Conservation (phyloP, 805 yeast genomes). For the Saturnispora hagleri region DNA sequence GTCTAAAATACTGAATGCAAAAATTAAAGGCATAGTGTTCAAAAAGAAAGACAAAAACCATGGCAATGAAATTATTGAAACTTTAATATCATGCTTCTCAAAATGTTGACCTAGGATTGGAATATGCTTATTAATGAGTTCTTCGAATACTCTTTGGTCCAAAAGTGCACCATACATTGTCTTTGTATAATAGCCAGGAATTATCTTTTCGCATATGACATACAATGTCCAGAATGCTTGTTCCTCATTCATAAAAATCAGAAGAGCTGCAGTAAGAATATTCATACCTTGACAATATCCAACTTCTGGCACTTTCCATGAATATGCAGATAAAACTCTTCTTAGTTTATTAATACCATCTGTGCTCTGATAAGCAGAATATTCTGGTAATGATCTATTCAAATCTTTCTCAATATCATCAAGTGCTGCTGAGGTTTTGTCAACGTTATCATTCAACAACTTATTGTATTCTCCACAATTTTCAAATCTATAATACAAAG, state of each 20-base stretch:
- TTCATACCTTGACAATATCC: slow-evolving; percentile 99
- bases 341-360: slow-evolving; percentile 83
- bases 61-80: slow-evolving; percentile 87
- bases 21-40: slow-evolving; percentile 89
- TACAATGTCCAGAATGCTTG: slow-evolving; percentile 94
- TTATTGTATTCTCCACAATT: slow-evolving; percentile 50
- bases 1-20: slow-evolving; percentile 86
- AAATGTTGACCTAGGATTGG: slow-evolving; percentile 85
- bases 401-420: slow-evolving; percentile 96
- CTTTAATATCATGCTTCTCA: slow-evolving; percentile 69
- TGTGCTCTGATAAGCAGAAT: slow-evolving; percentile 79
- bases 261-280: slow-evolving; percentile 71
- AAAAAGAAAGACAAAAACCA: slow-evolving; percentile 91
- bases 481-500: slow-evolving; percentile 63
- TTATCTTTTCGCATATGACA: slow-evolving; percentile 69
- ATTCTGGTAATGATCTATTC: slow-evolving; percentile 91
- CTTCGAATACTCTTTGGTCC: slow-evolving; percentile 91
- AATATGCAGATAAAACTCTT: slow-evolving; percentile 84
- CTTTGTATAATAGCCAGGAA: slow-evolving; percentile 93
- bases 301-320: slow-evolving; percentile 94
- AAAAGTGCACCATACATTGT: slow-evolving; percentile 96
- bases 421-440: slow-evolving; percentile 68
- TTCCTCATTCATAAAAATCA: slow-evolving; percentile 87
- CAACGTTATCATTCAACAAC: slow-evolving; percentile 51
- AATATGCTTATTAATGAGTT: slow-evolving; percentile 79